Evolutionary conservation across 495 filamentous ascomycete genomes (phyloP).

Genomic region (Clohesyomyces aquaticus): DNA sequence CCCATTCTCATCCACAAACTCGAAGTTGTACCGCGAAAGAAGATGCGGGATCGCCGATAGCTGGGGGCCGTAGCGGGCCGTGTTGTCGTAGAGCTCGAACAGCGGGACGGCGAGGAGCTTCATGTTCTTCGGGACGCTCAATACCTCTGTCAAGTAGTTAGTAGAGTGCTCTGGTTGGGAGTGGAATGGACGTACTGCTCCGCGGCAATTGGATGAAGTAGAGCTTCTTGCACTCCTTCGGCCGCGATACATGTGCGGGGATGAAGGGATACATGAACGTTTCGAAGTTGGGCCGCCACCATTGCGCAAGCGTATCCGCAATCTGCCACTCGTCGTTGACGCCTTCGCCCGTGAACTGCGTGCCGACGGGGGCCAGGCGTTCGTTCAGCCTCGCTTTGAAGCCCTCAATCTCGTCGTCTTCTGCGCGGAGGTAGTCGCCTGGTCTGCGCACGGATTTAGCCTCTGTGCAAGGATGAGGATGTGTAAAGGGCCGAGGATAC

Average conservation of each 20-base stretch:
- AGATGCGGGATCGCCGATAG: constrained; percentile 94
- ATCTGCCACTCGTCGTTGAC: constrained; percentile 91
- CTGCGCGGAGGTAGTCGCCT: constrained; percentile 89
- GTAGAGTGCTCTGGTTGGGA: neutral
- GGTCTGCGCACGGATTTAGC: constrained; percentile 55
- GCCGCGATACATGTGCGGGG: constrained; percentile 89
- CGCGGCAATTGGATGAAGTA: constrained; percentile 94
- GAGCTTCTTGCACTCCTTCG: constrained; percentile 99
- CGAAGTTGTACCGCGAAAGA: constrained; percentile 92
- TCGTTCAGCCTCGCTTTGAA: constrained; percentile 93
- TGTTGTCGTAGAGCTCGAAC: constrained; percentile 98
- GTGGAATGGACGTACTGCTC: constrained; percentile 67
- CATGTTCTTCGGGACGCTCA: constrained; percentile 99
- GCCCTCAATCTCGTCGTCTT: constrained; percentile 88
- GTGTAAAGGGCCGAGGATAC: too few relatives aligned
- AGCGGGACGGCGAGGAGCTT: constrained; percentile 95
- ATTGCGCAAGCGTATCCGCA: constrained; percentile 91
- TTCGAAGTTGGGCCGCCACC: constrained; percentile 99
- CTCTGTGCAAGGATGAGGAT: too few relatives aligned
- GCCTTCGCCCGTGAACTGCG: constrained; percentile 82
- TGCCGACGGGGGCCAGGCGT: constrained; percentile 86
- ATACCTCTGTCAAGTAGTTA: constrained; percentile 67
- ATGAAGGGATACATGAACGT: constrained; percentile 99
- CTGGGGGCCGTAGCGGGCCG: constrained; percentile 89
- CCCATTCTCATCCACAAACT: constrained; percentile 95